Base-by-base conservation (phyloP, 345 rosid species). In the Reutealis trisperma region DNA sequence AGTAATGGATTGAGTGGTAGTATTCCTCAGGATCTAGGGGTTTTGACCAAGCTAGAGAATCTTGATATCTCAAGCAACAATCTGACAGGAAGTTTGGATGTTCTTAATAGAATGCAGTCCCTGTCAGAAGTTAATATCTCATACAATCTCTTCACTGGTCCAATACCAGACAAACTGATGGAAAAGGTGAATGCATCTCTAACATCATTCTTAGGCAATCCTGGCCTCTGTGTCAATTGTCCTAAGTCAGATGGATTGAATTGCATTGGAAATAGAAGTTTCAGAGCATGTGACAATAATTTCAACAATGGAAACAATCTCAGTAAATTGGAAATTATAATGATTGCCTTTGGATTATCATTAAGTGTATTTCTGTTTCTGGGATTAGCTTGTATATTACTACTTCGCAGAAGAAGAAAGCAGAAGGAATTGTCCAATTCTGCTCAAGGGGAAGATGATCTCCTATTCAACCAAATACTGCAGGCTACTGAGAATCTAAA, bases 41-140 rank as follows among this genome's bases (percentile, higher is more conserved):
- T 49, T 27, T 80, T 94, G 81, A 65, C 54, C 76, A 81, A 41
- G 72, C 85, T 94, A 22, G 76, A 83, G 66, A 71, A 30, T 52
- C 85, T 94, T 77, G 91, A 94, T 76, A 45, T 94, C 55, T 90
- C 98, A 30, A 63, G 76, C 85, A 94, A 94, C 79, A 88, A 85
- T 47, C 85, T 94, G 78, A 86, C 89, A 0, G 98, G 98, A 65
- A 75, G 80, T 72, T 67, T 94, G 71, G 84, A 78, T 0, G 76
- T 82, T 66, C 87, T 94, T 21, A 79, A 70, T 70, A 61, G 70
- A 49, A 85, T 87, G 34, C 70, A 37, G 42, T 75, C 94, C 2
- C 81, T 92, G 70, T 42, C 82, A 7, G 81, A 73, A 49, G 76
- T 86, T 72, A 89, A 92, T 77, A 76, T 94, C 70, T 92, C 98